Evolutionary conservation across 1,284 basidiomycete genomes (phyloP).

Genomic region (Fomes fomentarius): DNA sequence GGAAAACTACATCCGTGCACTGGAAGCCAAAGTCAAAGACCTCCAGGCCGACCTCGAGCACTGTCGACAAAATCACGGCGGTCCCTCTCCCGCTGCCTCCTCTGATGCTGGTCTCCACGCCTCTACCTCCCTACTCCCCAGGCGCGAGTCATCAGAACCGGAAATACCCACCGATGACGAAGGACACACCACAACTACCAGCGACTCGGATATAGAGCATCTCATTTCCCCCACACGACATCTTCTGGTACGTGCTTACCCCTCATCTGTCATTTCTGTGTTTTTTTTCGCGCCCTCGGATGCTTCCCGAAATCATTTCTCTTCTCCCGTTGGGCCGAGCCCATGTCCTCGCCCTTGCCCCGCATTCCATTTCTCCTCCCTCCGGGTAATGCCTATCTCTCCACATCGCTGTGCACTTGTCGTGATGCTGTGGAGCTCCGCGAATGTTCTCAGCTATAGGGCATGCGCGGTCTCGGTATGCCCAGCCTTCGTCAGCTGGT

Average conservation of each 20-base stretch:
- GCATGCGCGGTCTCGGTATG: neutral
- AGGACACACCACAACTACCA: slow-evolving; percentile 25
- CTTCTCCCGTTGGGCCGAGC: too few species aligned
- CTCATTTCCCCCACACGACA: slow-evolving; percentile 37
- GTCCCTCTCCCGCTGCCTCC: slow-evolving; percentile 6
- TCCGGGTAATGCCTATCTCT: neutral
- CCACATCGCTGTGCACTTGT: neutral
- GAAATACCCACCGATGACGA: slow-evolving; percentile 20
- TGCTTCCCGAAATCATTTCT: too few species aligned
- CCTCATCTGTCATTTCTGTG: too few species aligned
- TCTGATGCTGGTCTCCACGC: slow-evolving; percentile 3
- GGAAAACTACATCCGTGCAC: slow-evolving; percentile 47
- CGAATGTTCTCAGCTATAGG: neutral
- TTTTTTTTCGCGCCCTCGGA: too few species aligned
- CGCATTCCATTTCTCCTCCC: neutral
- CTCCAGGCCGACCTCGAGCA: slow-evolving; percentile 50
- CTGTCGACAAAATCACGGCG: slow-evolving; percentile 41
- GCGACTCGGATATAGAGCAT: slow-evolving; percentile 37
- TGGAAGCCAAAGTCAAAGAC: slow-evolving; percentile 47
- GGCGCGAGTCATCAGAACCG: slow-evolving; percentile 4
- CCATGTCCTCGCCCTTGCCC: too few species aligned
- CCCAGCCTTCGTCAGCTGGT: neutral
- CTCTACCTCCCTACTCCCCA: neutral
- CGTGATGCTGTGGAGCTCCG: neutral
- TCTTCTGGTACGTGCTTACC: slow-evolving; percentile 33